Evolutionary conservation across 2,329 filamentous ascomycete genomes (phyloP), one percentile per base, ranked within the genome.

Genomic region (Verticillium tricorpus): DNA sequence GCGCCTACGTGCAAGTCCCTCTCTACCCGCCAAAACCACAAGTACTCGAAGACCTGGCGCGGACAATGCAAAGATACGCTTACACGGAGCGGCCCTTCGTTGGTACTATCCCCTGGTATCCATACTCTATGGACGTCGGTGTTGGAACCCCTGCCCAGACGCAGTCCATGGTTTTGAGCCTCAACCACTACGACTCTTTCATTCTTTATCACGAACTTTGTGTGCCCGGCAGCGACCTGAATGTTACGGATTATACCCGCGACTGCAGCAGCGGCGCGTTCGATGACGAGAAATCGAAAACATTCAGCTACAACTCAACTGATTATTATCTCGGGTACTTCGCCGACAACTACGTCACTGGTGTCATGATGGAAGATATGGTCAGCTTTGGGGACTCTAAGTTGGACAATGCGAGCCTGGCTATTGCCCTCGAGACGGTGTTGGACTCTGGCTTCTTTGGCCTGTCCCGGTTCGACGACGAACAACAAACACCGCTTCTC

Each of bases 401-500:
- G 34, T 35, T 35, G 34, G 14, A 35, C 2, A 35, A 35, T 35
- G 34, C 34, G 14, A 35, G 34, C 34, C 34, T 35, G 34, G 34
- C 9, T 14, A 35, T 35, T 14, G 14, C 9, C 34, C 34, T 35
- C 8, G 34, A 9, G 14, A 35, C 34, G 14, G 34, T 3, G 34
- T 34, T 57, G 2, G 32, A 37, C 56, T 37, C 56, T 37, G 56
- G 56, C 32, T 57, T 57, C n/a, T 37, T 57, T 15, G 56, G 32
- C 14, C 56, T 57, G 64, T 77, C 74, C 31, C 52, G 80, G 78
- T 40, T 55, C 57, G 14, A 76, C 73, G 2, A 15, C n/a, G 31
- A 15, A 37, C 7, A 22, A 15, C 77, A 78, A 64, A 70, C 77
- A 32, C 85, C 81, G 65, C 80, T 94, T 70, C 79, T 85, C 28